Percentiles rank a stretch among this genome's conserved stretches.
These are phyloP conservation scores for Macrophomina pseudophaseolina DNA, from an alignment of 2,329 filamentous ascomycete species.

Conservation along the genomic window DNA sequence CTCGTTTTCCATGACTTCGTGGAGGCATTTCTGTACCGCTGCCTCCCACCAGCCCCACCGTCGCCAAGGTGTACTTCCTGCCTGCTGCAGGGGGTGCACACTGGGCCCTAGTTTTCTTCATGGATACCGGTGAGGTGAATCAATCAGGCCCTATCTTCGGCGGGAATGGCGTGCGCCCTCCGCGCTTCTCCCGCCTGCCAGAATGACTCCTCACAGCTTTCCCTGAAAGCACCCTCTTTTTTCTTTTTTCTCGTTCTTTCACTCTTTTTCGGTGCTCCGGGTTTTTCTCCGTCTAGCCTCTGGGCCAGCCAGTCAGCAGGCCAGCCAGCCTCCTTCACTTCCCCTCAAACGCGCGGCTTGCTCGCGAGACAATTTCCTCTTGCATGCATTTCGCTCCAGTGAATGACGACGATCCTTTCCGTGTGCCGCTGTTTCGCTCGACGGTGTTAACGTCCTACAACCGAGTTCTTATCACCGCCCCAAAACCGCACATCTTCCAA, in stretches of 20 bases:
- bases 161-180: slow-evolving; percentile 5
- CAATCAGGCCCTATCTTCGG: not conserved
- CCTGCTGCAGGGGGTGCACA: not conserved
- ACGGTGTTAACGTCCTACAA: slow-evolving; percentile 13
- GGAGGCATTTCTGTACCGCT: no score
- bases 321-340: not conserved
- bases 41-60: not conserved
- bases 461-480: slow-evolving; percentile 20
- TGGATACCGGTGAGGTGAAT: not conserved
- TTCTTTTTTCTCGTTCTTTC: not conserved
- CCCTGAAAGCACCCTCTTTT: not conserved
- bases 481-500: not conserved
- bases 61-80: not conserved
- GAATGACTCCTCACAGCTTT: not conserved
- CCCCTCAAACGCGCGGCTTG: not conserved
- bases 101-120: not conserved
- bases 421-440: slow-evolving; percentile 12
- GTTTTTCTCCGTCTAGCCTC: not conserved
- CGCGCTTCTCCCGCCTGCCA: not conserved
- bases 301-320: not conserved
- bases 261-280: not conserved
- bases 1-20: slow-evolving; percentile 10
- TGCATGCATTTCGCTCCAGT: slow-evolving; percentile 10
- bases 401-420: slow-evolving; percentile 19
- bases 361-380: not conserved